Evolutionary conservation across 768 basidiomycete species (phyloP).

Genomic region (Favolaschia claudopus): DNA sequence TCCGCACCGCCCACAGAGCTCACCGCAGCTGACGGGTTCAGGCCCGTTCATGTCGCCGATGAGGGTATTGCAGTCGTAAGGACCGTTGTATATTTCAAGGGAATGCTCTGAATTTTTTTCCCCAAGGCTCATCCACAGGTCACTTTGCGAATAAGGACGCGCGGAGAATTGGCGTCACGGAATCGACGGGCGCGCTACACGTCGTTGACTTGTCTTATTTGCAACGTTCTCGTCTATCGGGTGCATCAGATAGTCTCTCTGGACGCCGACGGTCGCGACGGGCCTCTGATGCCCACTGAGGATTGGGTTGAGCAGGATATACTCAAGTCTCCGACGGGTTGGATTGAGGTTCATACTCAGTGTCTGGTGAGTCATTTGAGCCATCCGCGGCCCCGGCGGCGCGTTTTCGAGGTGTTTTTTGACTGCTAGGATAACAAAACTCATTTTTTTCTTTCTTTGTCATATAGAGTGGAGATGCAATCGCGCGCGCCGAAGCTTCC

Average conservation of each 20-base stretch:
- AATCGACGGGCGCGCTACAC: constrained; percentile 65
- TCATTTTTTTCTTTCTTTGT: constrained; percentile 21
- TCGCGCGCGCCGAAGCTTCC: constrained; percentile 47
- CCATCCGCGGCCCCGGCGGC: not conserved
- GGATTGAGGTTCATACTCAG: constrained; percentile 73
- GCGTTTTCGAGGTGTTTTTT: not conserved
- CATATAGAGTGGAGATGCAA: constrained; percentile 47
- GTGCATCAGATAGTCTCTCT: constrained; percentile 65
- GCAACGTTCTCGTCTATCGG: constrained; percentile 71
- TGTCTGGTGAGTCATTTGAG: constrained; percentile 65
- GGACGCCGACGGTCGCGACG: constrained; percentile 67
- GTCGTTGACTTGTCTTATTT: constrained; percentile 73
- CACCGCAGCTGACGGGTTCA: constrained; percentile 50
- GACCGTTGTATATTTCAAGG: constrained; percentile 21
- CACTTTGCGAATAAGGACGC: constrained; percentile 69
- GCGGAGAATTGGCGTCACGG: constrained; percentile 49
- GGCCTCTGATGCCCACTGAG: constrained; percentile 71
- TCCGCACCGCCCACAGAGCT: constrained; percentile 33
- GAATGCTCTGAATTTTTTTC: constrained; percentile 17
- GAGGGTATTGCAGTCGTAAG: constrained; percentile 73
- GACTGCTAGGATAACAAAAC: not conserved
- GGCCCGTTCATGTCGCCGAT: constrained; percentile 67
- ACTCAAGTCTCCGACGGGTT: constrained; percentile 71
- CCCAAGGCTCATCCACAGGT: constrained; percentile 71
- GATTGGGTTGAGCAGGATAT: constrained; percentile 82